phyloP scores from a whole-genome alignment of 179 eudicot species.

The Corrigiola litoralis region DNA sequence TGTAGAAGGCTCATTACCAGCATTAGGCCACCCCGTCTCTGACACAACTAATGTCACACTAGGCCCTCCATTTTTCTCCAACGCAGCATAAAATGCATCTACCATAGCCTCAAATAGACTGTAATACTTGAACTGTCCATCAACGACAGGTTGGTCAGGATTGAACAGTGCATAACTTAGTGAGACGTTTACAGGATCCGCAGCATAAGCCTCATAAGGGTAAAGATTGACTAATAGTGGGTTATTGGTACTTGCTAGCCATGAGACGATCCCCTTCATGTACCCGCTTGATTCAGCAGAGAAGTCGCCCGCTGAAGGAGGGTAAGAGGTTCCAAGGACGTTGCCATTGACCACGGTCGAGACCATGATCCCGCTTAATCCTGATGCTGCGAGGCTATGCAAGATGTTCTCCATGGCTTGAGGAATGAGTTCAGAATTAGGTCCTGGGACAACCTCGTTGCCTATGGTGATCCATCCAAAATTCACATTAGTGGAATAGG shows the following conservation, averaged over 20 bases:
- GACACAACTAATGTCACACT: conserved; percentile 22
- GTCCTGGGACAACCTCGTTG: conserved; percentile 33
- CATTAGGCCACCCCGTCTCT: conserved; percentile 39
- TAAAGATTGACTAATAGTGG: conserved; percentile 28
- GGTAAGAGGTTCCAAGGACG: conserved; percentile 22
- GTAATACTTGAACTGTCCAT: conserved; percentile 21
- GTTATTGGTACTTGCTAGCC: conserved; percentile 9
- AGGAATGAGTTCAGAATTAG: conserved; percentile 11
- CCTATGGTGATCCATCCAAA: conserved; percentile 36
- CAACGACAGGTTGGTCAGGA: conserved; percentile 18
- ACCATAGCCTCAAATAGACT: conserved; percentile 40
- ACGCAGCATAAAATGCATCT: conserved; percentile 28
- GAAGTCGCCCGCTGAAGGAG: conserved; percentile 32
- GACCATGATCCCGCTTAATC: background rate
- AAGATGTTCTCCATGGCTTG: conserved; percentile 22
- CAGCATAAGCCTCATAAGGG: conserved; percentile 29
- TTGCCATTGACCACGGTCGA: conserved; percentile 22
- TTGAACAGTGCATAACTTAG: conserved; percentile 29
- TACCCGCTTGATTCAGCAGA: background rate
- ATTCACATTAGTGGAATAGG: conserved; percentile 13
- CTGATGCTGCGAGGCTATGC: background rate
- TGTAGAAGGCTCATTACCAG: conserved; percentile 27
- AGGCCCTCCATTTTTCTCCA: conserved; percentile 21
- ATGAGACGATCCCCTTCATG: background rate
- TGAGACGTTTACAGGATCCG: conserved; percentile 10